Evolutionary conservation across 306 rosid species (phyloP).

Genomic region (Vicia faba): DNA sequence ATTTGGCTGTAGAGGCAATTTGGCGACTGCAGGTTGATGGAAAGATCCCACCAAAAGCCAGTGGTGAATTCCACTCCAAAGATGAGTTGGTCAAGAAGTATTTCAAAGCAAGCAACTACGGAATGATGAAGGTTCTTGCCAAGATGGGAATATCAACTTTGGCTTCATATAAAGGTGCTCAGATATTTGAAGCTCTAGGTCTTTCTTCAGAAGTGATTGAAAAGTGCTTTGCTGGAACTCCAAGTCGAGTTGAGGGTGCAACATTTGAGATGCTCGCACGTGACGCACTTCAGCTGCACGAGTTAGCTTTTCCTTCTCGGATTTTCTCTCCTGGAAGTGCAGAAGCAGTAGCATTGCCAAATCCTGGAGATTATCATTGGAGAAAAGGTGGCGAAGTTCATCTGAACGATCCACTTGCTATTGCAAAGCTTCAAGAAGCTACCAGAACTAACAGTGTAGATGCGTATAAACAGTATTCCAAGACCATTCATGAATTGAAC

Average conservation of each 20-base stretch:
- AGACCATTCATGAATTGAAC: conserved; percentile 79
- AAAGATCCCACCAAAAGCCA: conserved; percentile 78
- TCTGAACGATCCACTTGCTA: conserved; percentile 93
- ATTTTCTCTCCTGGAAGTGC: conserved; percentile 85
- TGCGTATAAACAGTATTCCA: conserved; percentile 88
- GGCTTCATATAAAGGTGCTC: conserved; percentile 99
- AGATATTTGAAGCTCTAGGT: conserved; percentile 97
- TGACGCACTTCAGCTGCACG: conserved; percentile 82
- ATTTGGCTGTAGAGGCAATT: conserved; percentile 85
- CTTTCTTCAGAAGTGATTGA: conserved; percentile 92
- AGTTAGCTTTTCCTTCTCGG: conserved; percentile 84
- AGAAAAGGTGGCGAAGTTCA: conserved; percentile 98
- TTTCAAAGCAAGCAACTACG: conserved; percentile 89
- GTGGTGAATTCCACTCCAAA: conserved; percentile 71
- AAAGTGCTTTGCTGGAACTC: conserved; percentile 96
- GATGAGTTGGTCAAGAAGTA: conserved; percentile 80
- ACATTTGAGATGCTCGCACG: conserved; percentile 89
- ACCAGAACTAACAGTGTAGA: conserved; percentile 85
- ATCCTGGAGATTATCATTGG: conserved; percentile 99
- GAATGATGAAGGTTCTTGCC: conserved; percentile 99
- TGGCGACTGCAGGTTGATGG: conserved; percentile 97
- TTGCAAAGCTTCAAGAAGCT: conserved; percentile 96
- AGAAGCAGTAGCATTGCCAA: conserved; percentile 89
- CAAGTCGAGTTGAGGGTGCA: conserved; percentile 98
- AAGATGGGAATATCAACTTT: conserved; percentile 99